Conservation (phyloP, 2,329 filamentous ascomycete genomes). For the Alternaria conjuncta region DNA sequence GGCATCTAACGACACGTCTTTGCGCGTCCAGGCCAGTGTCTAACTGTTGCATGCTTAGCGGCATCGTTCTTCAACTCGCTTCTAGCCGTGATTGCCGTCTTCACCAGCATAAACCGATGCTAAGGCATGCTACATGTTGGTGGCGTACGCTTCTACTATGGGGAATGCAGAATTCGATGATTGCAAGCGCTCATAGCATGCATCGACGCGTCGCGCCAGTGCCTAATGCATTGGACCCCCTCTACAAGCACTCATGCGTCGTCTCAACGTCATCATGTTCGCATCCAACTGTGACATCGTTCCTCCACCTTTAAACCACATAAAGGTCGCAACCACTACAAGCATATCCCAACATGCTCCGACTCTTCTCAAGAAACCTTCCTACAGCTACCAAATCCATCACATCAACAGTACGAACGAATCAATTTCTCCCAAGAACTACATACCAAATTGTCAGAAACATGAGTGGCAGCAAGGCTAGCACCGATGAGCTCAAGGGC, state of each 20-base stretch:
- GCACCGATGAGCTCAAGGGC: constrained; percentile 50
- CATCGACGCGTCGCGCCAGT: background rate
- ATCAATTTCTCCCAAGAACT: constrained; percentile 18
- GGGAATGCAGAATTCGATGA: background rate
- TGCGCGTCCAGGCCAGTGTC: background rate
- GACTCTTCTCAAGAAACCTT: constrained; percentile 31
- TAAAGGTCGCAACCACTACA: constrained; percentile 15
- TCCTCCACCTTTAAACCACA: constrained; percentile 9
- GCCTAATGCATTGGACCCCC: constrained; percentile 9
- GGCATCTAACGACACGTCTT: background rate
- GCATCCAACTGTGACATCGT: constrained; percentile 23
- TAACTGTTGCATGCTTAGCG: background rate
- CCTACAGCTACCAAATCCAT: constrained; percentile 12
- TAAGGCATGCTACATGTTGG: background rate
- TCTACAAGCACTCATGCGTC: constrained; percentile 18
- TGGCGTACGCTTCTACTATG: background rate
- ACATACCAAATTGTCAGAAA: constrained; percentile 33
- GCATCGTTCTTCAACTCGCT: background rate
- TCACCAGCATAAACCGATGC: background rate
- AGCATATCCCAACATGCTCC: constrained; percentile 34
- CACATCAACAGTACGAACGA: constrained; percentile 10
- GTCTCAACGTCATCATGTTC: constrained; percentile 41
- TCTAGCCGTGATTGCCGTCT: background rate
- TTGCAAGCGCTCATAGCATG: background rate
- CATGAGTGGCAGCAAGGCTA: constrained; percentile 44